Base-by-base conservation (phyloP, 148 eudicot genomes). In the Polygonum maritimum region DNA sequence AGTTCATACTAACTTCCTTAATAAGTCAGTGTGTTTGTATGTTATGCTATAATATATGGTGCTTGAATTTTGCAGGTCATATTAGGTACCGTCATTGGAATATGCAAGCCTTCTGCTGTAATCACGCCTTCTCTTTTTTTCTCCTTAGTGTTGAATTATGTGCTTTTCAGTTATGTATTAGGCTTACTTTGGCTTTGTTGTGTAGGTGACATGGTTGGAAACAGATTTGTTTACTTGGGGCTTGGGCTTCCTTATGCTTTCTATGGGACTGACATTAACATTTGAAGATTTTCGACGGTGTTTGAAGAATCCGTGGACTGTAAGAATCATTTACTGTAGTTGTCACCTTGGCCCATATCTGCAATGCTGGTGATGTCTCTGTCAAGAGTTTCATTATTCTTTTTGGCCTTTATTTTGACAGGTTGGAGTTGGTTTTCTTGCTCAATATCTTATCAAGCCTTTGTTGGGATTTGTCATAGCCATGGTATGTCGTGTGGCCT, bases 201-300 rank as follows among this genome's bases (percentile, higher is more conserved):
- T 75, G 82, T 85, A 93, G 98, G 98, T 96, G 74, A 91, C 99
- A 78, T 96, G 99, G 99, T 86, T 96, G 74, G 80, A 92, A 82
- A 92, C 98, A 40, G 99, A 96, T 82, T 88, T 92, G 58, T 96
- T 96, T 80, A 96, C 99, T 62, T 80, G 87, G 79, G 98, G 98
- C 44, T 85, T 96, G 88, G 98, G 99, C 76, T 96, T 96, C 79
- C 99, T 96, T 78, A 96, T 96, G 99, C 97, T 96, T 82, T 96
- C 98, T 41, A 96, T 96, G 99, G 99, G 99, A 58, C 81, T 92
- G 89, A 96, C 98, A 19, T 88, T 96, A 78, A 96, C 89, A 71
- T 96, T 96, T 85, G 98, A 92, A 48, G 99, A 96, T 76, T 92
- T 96, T 81, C 87, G 87, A 82, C 87, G 99, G 79, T 96, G 99